phyloP scores from a whole-genome alignment of 2,329 filamentous ascomycete species.

The Colletotrichum cereale region DNA sequence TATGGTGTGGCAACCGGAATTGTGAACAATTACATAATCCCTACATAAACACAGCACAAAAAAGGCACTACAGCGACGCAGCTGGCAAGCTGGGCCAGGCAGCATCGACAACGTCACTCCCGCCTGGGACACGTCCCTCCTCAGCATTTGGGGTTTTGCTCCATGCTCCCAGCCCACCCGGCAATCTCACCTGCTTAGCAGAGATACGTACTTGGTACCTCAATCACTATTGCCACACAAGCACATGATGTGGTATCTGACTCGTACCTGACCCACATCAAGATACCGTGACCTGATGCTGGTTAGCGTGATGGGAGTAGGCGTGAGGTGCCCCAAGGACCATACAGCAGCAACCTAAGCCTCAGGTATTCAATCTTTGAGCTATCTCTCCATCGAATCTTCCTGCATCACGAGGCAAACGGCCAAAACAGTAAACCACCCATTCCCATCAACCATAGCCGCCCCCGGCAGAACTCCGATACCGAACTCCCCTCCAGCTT shows the following conservation, averaged over 20 bases:
- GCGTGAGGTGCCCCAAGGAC: constrained; percentile 19
- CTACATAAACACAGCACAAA: constrained; percentile 22
- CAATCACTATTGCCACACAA: neutral
- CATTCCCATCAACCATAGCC: constrained; percentile 28
- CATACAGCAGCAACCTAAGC: constrained; percentile 32
- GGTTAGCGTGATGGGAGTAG: constrained; percentile 11
- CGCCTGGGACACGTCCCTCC: constrained; percentile 26
- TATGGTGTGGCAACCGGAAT: neutral
- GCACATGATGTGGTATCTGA: neutral
- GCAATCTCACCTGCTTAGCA: constrained; percentile 35
- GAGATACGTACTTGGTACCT: constrained; percentile 43
- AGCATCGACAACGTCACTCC: constrained; percentile 54
- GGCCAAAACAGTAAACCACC: constrained; percentile 27
- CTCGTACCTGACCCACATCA: neutral
- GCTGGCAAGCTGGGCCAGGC: constrained; percentile 33
- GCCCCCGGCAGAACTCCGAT: constrained; percentile 26
- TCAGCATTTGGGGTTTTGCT: constrained; percentile 17
- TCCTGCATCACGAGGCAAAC: constrained; percentile 47
- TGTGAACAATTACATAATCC: constrained; percentile 28
- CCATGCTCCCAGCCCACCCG: constrained; percentile 30
- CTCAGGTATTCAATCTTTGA: constrained; percentile 45
- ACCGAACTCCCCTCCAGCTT: neutral
- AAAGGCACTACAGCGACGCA: neutral
- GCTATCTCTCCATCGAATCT: constrained; percentile 47
- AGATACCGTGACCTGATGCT: constrained; percentile 29